Conservation (phyloP, 768 basidiomycete genomes). For the Tremella mesenterica region DNA sequence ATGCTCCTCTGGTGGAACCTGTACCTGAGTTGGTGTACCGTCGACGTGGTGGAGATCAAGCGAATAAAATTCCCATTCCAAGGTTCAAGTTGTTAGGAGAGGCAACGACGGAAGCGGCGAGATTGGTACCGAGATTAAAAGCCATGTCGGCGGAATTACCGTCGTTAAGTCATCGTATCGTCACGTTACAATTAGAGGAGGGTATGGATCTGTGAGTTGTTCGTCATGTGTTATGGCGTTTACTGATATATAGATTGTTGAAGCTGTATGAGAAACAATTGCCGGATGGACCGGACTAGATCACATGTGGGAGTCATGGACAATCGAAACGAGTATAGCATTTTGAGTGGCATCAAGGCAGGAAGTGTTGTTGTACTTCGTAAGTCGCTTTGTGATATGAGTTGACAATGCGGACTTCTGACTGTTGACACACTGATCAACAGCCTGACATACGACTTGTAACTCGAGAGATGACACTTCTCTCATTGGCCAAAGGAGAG, state of each 20-base stretch:
- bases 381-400: too few relatives aligned
- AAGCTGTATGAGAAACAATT: constrained; percentile 39
- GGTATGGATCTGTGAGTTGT: constrained; percentile 42
- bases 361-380: too few relatives aligned
- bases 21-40: neutral
- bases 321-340: too few relatives aligned
- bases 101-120: constrained; percentile 24
- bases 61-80: constrained; percentile 20
- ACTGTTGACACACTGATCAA: too few relatives aligned
- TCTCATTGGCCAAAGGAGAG: too few relatives aligned
- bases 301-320: too few relatives aligned
- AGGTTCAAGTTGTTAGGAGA: constrained; percentile 30
- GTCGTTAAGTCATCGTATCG: constrained; percentile 33
- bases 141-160: constrained; percentile 22
- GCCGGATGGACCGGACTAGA: constrained; percentile 11
- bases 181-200: constrained; percentile 32
- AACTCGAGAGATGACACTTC: too few relatives aligned
- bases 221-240: neutral
- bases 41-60: neutral
- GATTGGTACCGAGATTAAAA: constrained; percentile 24
- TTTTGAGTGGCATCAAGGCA: too few relatives aligned
- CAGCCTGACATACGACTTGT: too few relatives aligned
- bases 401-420: too few relatives aligned
- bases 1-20: neutral
- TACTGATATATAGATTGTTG: constrained; percentile 20